Base-by-base conservation (phyloP, 257 asterid species). In the Solanum gracilifrons region DNA sequence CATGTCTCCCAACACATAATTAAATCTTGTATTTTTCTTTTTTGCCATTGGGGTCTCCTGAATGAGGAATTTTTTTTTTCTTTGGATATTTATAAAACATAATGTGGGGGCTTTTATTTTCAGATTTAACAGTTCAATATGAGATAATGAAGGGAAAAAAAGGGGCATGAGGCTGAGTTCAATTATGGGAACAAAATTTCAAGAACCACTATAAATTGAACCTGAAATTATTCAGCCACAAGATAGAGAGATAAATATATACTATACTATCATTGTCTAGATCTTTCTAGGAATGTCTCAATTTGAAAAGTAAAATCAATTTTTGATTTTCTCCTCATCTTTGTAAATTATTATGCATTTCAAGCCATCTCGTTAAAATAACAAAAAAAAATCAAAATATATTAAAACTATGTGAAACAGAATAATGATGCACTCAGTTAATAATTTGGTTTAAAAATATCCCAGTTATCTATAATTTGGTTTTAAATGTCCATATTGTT, bases 1-100 rank as follows among this genome's bases (percentile, higher is more conserved):
- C 90, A 20, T 60, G 33, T 60, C 89, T 77, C 85, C 27, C 87
- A 90, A 90, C 96, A 94, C 94, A 90, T 0, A 85, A 39, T 36
- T 85, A 84, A 62, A 29, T 77, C 84, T 13, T 5, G 23, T 76
- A n/a, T 76, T 39, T 43, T 39, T 48, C 60, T 25, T 77, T 9
- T n/a, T 76, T 79, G 85, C 39, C 66, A 43, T 43, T 46, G 66
- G 39, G 29, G 10, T 25, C 25, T 77, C 13, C 64, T 41, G 23
- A 41, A 15, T 13, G 62, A 46, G 41, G 66, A 80, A 16, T 55
- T 51, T 18, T 48, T 51, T 13, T 46, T 46, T 27, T 15, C 5
- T 43, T 43, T 41, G 84, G 37, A 43, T 51, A 27, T 27, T 25
- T 46, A 79, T 13, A 7, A 77, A 39, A 41, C 23, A 80, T 46